Conservation (phyloP, 768 basidiomycete genomes). For the Boletus fagicola region DNA sequence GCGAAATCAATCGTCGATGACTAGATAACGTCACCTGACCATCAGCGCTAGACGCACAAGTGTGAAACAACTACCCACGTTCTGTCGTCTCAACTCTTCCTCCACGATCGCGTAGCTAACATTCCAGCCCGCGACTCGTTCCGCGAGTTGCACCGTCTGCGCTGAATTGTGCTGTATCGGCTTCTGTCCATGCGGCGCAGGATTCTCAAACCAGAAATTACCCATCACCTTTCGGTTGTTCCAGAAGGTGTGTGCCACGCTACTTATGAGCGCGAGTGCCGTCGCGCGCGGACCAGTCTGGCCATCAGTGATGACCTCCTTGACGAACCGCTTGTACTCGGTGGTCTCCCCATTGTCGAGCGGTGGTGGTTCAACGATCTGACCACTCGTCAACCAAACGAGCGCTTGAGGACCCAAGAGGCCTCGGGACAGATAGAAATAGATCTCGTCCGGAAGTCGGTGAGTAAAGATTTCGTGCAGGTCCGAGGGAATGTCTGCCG, state of each 20-base stretch:
- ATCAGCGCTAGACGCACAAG: conserved; percentile 27
- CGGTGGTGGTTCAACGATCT: conserved; percentile 82
- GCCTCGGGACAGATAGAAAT: conserved; percentile 93
- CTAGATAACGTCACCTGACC: conserved; percentile 41
- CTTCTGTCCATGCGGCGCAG: conserved; percentile 50
- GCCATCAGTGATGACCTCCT: conserved; percentile 94
- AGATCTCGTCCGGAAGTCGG: conserved; percentile 93
- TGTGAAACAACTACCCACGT: conserved; percentile 56
- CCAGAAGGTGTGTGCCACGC: conserved; percentile 81
- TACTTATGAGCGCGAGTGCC: conserved; percentile 82
- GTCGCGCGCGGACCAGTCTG: conserved; percentile 92
- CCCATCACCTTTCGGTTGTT: conserved; percentile 67
- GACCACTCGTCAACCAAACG: conserved; percentile 91
- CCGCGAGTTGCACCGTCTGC: conserved; percentile 83
- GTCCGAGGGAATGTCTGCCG: conserved; percentile 86
- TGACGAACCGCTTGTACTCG: conserved; percentile 92
- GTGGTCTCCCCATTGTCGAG: conserved; percentile 93
- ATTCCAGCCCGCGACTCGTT: conserved; percentile 87
- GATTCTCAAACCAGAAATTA: conserved; percentile 72
- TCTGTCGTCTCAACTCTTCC: conserved; percentile 93
- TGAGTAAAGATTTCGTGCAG: conserved; percentile 94
- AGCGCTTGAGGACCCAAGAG: conserved; percentile 85
- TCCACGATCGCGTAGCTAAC: conserved; percentile 84
- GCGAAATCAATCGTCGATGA: conserved; percentile 98
- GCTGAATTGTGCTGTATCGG: conserved; percentile 67